These are phyloP conservation scores for Phialophora expanda DNA, from an alignment of 2,329 filamentous ascomycete genomes.

Conservation along the genomic window DNA sequence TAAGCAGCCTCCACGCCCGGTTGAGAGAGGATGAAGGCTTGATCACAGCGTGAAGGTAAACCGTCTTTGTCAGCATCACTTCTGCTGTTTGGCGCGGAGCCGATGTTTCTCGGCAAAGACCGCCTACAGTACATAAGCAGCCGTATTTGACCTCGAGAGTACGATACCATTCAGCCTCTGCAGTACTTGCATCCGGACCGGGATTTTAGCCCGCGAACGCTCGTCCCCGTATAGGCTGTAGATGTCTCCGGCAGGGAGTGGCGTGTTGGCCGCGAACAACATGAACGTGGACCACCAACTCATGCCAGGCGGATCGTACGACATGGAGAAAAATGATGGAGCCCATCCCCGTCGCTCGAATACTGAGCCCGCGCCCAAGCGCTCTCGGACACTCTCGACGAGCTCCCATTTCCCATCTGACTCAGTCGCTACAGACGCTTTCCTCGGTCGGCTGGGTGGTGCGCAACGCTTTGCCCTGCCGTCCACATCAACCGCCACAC, in stretches of 20 bases:
- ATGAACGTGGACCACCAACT: neutral
- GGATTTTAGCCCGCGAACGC: neutral
- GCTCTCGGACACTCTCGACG: neutral
- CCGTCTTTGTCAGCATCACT: neutral
- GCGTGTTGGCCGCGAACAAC: neutral
- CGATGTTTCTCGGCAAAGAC: conserved; percentile 13
- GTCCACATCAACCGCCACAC: neutral
- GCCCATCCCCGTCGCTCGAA: neutral
- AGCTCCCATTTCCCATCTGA: neutral
- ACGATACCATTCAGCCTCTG: conserved; percentile 17
- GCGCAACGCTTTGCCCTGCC: conserved; percentile 4
- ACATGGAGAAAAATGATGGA: neutral
- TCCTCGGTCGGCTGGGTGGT: conserved; percentile 6
- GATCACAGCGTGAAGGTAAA: neutral
- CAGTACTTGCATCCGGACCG: conserved; percentile 17
- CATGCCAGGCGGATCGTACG: neutral
- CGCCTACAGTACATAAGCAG: conserved; percentile 20
- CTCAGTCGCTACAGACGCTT: neutral
- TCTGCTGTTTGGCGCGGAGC: neutral
- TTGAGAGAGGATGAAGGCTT: neutral
- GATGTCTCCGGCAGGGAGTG: neutral
- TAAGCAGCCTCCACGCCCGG: neutral
- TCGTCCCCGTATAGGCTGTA: neutral
- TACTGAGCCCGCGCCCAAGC: neutral
- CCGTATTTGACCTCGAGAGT: conserved; percentile 9